Conservation (phyloP, 768 basidiomycete genomes). For the Russula earlei region DNA sequence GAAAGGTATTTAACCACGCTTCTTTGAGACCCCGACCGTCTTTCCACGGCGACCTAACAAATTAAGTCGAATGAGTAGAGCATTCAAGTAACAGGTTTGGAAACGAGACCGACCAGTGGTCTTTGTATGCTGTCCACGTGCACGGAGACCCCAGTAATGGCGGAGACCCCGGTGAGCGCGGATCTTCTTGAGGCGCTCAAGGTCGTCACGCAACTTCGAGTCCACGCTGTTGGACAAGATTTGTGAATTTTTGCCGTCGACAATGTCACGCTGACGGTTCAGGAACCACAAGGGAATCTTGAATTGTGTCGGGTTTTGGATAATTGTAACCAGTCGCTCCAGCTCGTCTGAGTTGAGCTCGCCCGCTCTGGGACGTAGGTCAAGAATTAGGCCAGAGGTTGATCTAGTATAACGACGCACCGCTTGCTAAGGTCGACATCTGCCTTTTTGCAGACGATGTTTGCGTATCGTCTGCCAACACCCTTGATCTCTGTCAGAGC, state of each 20-base stretch:
- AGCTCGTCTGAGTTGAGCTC: constrained; percentile 99
- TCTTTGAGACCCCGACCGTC: constrained; percentile 95
- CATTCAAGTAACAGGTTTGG: neutral
- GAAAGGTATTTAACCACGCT: constrained; percentile 44
- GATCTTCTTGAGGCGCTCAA: constrained; percentile 99
- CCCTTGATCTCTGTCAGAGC: constrained; percentile 99
- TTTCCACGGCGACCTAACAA: constrained; percentile 81
- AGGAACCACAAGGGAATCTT: constrained; percentile 99
- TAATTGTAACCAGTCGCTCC: constrained; percentile 97
- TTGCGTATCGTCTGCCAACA: constrained; percentile 97
- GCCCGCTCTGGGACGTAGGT: constrained; percentile 58
- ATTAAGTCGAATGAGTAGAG: neutral
- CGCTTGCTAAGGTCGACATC: constrained; percentile 98
- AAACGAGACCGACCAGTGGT: constrained; percentile 66
- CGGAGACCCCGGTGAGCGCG: constrained; percentile 90
- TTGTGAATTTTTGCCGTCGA: constrained; percentile 95
- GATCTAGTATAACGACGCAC: constrained; percentile 37
- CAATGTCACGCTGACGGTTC: constrained; percentile 97
- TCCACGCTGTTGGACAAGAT: constrained; percentile 94
- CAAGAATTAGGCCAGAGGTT: neutral
- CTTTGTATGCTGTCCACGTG: constrained; percentile 98
- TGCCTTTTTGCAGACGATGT: constrained; percentile 99
- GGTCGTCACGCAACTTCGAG: constrained; percentile 95
- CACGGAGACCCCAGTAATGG: constrained; percentile 91
- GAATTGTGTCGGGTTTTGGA: constrained; percentile 99